phyloP scores from a whole-genome alignment of 495 filamentous ascomycete species.

The Chlorociboria aeruginascens region DNA sequence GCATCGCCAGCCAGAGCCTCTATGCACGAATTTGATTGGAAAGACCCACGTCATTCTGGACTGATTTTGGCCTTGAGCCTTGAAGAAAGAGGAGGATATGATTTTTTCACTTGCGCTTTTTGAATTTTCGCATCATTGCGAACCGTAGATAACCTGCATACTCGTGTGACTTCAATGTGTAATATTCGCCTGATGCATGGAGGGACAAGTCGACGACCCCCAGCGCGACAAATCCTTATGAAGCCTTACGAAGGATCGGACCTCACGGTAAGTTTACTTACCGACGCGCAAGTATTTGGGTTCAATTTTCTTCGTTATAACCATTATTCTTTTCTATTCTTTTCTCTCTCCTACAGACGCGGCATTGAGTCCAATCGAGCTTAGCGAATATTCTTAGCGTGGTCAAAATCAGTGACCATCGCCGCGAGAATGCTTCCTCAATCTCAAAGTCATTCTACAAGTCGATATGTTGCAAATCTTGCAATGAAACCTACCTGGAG shows the following conservation, averaged over 20 bases:
- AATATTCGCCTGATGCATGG: constrained; percentile 1
- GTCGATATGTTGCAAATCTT: constrained; percentile 23
- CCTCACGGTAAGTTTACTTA: constrained; percentile 7
- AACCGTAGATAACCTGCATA: constrained; percentile 20
- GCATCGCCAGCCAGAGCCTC: no score
- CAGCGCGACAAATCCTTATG: not conserved
- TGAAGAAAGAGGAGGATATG: not conserved
- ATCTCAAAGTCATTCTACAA: constrained; percentile 10
- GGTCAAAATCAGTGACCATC: no score
- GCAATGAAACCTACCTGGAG: constrained; percentile 25
- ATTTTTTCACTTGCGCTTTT: not conserved
- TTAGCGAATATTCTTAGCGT: no score
- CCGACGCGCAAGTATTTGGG: not conserved
- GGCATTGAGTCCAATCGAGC: no score
- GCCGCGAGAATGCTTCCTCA: not conserved
- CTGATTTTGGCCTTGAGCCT: not conserved
- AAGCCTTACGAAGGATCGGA: not conserved
- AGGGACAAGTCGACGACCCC: not conserved
- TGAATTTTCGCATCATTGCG: constrained; percentile 9
- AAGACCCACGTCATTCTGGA: not conserved
- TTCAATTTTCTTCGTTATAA: not conserved
- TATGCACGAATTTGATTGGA: no score
- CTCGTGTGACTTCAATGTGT: constrained; percentile 18
- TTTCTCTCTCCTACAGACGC: not conserved
- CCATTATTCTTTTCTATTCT: not conserved